These are phyloP conservation scores for Actinomortierella ambigua DNA, from an alignment of 371 early-diverging fungal genomes.

Conservation along the genomic window DNA sequence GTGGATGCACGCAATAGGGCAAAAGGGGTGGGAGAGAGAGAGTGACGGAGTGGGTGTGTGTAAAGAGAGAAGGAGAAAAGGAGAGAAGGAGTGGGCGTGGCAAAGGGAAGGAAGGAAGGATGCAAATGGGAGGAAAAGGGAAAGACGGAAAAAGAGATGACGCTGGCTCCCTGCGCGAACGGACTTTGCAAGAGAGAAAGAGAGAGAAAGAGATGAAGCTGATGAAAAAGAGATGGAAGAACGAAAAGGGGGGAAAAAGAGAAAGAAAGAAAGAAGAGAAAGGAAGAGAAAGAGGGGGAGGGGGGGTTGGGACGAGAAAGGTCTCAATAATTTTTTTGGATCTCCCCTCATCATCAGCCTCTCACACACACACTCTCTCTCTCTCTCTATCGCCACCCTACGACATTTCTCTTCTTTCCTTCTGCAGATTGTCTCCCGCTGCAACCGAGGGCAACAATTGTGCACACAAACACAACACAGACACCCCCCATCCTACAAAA, in stretches of 20 bases:
- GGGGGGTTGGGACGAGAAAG: no score
- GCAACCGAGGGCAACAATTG: no score
- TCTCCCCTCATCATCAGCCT: no score
- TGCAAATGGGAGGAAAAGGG: not conserved
- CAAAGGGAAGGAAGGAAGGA: not conserved
- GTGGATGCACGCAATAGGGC: not conserved
- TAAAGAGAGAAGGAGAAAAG: not conserved
- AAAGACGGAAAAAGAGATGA: not conserved
- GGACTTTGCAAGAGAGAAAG: conserved; percentile 1
- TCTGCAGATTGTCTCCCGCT: no score
- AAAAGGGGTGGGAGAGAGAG: not conserved
- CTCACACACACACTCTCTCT: no score
- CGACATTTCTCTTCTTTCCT: no score
- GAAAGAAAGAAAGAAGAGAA: conserved; percentile 6
- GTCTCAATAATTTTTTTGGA: no score
- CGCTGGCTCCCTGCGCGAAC: no score
- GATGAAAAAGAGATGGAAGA: not conserved
- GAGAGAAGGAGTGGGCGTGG: not conserved
- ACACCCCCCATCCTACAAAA: no score
- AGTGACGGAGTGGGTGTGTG: not conserved
- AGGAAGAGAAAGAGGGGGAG: not conserved
- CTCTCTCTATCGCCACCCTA: no score
- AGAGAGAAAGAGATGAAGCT: conserved; percentile 4
- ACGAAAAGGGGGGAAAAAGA: conserved; percentile 1
- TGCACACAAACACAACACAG: no score